phyloP scores from a whole-genome alignment of 2,329 filamentous ascomycete genomes.

The Sporothrix curviconia region DNA sequence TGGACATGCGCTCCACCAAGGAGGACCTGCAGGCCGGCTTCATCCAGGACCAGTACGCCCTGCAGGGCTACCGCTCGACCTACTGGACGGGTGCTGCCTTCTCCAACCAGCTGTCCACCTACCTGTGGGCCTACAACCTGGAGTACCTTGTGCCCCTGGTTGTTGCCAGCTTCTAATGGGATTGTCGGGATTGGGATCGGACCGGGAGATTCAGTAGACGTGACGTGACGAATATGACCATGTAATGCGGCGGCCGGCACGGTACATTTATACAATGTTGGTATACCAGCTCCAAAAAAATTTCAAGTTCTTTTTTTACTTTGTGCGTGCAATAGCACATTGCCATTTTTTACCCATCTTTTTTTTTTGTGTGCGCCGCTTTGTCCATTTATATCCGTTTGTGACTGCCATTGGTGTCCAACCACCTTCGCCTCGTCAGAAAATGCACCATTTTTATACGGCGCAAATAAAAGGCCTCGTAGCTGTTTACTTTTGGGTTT shows the following conservation, averaged over 20 bases:
- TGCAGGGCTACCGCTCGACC: slow-evolving; percentile 35
- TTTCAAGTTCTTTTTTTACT: slow-evolving; percentile 3
- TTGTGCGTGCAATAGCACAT: slow-evolving; percentile 2
- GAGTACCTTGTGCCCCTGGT: slow-evolving; percentile 12
- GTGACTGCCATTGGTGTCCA: not conserved
- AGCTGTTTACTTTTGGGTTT: not conserved
- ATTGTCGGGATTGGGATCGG: not conserved
- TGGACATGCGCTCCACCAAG: slow-evolving; percentile 27
- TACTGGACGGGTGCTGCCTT: slow-evolving; percentile 35
- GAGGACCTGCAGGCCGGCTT: slow-evolving; percentile 30
- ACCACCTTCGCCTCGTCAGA: not conserved
- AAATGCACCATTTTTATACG: not conserved
- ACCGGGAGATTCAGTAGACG: not conserved
- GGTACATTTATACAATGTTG: not conserved
- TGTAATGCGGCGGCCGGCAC: too few species aligned
- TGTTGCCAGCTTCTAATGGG: not conserved
- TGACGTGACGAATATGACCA: not conserved
- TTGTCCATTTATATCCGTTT: not conserved
- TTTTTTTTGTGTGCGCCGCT: not conserved
- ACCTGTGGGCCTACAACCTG: slow-evolving; percentile 28
- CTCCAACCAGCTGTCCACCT: slow-evolving; percentile 27
- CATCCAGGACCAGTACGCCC: slow-evolving; percentile 29
- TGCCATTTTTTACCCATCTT: not conserved
- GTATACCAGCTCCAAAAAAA: too few species aligned
- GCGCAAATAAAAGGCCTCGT: not conserved